Conservation (phyloP, 139 green algal species). For the Chlamydomonas asymmetrica region DNA sequence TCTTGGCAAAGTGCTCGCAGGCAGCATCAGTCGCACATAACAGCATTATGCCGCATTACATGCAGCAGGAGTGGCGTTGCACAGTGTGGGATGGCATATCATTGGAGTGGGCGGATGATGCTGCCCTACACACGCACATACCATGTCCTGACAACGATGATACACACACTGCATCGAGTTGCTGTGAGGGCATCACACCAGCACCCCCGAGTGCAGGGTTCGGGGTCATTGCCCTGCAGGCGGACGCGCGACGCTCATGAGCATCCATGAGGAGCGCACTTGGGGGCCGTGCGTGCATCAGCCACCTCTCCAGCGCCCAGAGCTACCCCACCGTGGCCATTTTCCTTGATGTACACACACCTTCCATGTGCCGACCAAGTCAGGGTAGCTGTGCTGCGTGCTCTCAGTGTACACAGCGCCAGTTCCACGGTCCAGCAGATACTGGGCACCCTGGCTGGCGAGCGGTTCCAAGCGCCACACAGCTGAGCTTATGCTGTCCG, state of each 20-base stretch:
- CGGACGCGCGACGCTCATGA: not conserved
- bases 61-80: too few species aligned
- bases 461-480: slow-evolving; percentile 16
- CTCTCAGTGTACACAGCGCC: slow-evolving; percentile 21
- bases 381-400: slow-evolving; percentile 9
- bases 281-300: not conserved
- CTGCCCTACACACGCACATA: not conserved
- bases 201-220: too few species aligned
- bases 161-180: not conserved
- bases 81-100: too few species aligned
- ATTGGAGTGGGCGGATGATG: too few species aligned
- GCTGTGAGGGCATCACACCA: not conserved
- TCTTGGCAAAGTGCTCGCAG: not conserved
- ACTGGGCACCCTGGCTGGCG: slow-evolving; percentile 1
- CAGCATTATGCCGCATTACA: not conserved
- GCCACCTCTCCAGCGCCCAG: not conserved
- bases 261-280: not conserved
- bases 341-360: not conserved
- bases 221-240: too few species aligned
- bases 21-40: not conserved
- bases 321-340: not conserved
- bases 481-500: not conserved
- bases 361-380: slow-evolving; percentile 21
- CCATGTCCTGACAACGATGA: not conserved
- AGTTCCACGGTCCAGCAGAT: slow-evolving; percentile 23